Percentiles rank a stretch among this genome's conserved stretches.
These are phyloP conservation scores for Podaxis carcinomalis DNA, from an alignment of 768 basidiomycete genomes.

Conservation along the genomic window DNA sequence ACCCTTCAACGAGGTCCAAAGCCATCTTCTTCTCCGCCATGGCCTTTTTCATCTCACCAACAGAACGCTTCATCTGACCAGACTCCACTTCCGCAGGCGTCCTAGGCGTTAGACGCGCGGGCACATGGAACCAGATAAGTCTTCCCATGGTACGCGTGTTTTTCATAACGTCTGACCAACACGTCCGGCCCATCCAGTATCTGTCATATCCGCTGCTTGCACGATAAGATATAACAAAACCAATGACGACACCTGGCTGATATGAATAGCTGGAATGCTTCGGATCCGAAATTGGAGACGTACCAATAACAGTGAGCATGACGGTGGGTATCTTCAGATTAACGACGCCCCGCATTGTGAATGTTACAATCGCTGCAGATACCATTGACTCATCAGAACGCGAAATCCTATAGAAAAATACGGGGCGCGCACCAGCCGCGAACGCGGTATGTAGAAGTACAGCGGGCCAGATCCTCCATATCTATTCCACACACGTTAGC, in stretches of 20 bases:
- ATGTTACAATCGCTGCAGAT: conserved; percentile 34
- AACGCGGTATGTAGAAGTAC: conserved; percentile 58
- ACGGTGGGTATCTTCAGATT: conserved; percentile 47
- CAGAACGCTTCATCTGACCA: conserved; percentile 26
- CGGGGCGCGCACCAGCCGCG: conserved; percentile 35
- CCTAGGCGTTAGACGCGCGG: conserved; percentile 40
- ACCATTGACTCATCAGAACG: background rate
- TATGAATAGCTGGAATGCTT: background rate
- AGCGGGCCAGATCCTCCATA: conserved; percentile 67
- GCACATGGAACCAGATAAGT: conserved; percentile 61
- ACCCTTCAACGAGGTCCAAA: conserved; percentile 57
- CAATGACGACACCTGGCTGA: conserved; percentile 43
- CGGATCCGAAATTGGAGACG: conserved; percentile 12
- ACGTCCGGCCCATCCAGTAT: conserved; percentile 55
- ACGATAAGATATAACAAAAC: conserved; percentile 66
- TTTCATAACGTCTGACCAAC: conserved; percentile 54
- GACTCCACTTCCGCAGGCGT: conserved; percentile 30
- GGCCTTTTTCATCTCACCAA: conserved; percentile 41
- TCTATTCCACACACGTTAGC: conserved; percentile 22
- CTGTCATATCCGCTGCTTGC: conserved; percentile 60
- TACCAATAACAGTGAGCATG: conserved; percentile 59
- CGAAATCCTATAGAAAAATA: background rate
- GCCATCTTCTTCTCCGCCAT: conserved; percentile 63
- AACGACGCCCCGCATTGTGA: conserved; percentile 36
- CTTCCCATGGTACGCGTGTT: conserved; percentile 46